Base-by-base conservation (phyloP, 345 rosid species). In the Turritis glabra region DNA sequence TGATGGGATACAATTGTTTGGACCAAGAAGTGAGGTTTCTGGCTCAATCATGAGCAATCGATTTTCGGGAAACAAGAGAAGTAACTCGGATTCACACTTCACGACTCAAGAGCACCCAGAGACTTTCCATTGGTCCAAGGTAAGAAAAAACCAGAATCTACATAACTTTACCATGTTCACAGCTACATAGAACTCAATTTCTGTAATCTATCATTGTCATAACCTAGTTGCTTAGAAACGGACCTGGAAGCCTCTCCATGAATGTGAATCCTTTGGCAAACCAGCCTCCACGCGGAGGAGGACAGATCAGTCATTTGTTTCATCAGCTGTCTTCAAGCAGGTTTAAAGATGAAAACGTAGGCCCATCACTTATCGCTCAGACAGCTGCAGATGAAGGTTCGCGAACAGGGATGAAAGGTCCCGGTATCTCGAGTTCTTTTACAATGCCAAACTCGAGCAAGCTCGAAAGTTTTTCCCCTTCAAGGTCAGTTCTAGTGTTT, bases 341-440 rank as follows among this genome's bases (percentile, higher is more conserved):
- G 79, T 87, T 89, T 61, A 84, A 83, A 72, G 99, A 92, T 27
- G 79, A 78, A 37, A 88, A 71, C 80, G 3, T 43, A 3, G 71
- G 73, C 25, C 73, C 88, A 22, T 88, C 93, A 27, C 43, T 85
- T 47, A 80, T 89, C 43, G 74, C 89, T 44, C 96, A 87, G 35
- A 77, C 90, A 56, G 97, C 97, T 82, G 99, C 98, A 48, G 99
- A 95, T 80, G 99, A 95, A 89, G 99, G 99, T 55, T 92, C 99
- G n/a, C 85, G 99, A 77, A 95, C 97, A 29, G 99, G 98, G 67
- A 87, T 85, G 71, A 92, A 88, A 81, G 92, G 96, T 30, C 82
- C 96, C 8, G 77, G 85, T 55, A 77, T 86, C 80, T 81, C 82
- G 73, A 91, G 80, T 74, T 81, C 91, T 40, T 76, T 80, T 27